Percentiles rank a stretch among this genome's conserved stretches.
Evolutionary conservation across 441 rosid genomes (phyloP).

Genomic region (Pelargonium citronellum): DNA sequence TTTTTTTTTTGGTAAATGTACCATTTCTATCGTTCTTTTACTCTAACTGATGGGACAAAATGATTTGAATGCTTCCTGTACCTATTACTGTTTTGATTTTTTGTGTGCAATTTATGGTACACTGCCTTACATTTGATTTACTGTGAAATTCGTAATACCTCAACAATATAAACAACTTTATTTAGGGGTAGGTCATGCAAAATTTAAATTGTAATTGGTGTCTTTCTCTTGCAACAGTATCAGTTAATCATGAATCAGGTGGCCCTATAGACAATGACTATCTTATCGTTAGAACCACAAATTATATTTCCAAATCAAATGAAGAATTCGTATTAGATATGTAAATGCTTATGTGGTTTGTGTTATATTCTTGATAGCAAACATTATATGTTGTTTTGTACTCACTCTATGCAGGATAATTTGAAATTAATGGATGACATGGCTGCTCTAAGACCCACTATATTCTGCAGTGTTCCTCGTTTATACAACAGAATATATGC

Average conservation of each 20-base stretch:
- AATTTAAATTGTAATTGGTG: not conserved
- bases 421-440: slow-evolving; percentile 89
- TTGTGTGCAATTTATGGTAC: not conserved
- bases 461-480: slow-evolving; percentile 97
- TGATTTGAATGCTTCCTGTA: not conserved
- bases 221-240: slow-evolving; percentile 7
- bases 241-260: not conserved
- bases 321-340: slow-evolving; percentile 7
- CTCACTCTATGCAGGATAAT: slow-evolving; percentile 60
- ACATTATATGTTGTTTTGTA: slow-evolving; percentile 13
- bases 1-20: not conserved
- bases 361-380: slow-evolving; percentile 16
- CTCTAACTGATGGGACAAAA: not conserved
- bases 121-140: not conserved
- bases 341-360: slow-evolving; percentile 5
- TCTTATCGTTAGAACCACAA: not conserved
- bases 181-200: not conserved
- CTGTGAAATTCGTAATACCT: not conserved
- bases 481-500: slow-evolving; percentile 84
- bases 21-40: not conserved
- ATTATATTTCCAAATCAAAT: slow-evolving; percentile 10
- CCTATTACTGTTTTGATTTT: not conserved
- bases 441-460: slow-evolving; percentile 83
- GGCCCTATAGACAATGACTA: not conserved
- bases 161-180: not conserved